Base-by-base conservation (phyloP, 805 yeast genomes). In the Metschnikowia peoriensis region DNA sequence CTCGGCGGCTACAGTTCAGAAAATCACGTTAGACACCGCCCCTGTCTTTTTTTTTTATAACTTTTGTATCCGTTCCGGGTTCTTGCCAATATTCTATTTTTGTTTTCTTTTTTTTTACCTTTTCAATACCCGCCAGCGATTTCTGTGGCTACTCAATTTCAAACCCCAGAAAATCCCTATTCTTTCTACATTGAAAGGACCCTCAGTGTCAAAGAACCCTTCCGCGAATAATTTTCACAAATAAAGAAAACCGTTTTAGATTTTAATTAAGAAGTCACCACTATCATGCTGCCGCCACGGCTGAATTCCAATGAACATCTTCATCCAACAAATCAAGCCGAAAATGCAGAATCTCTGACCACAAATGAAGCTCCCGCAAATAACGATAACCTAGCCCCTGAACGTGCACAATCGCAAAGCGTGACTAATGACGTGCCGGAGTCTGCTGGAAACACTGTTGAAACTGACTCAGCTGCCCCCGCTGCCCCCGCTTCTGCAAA, bases 251-350 rank as follows among this genome's bases (percentile, higher is more conserved):
- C n/a, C n/a, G n/a, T 32, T 10, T 32, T 10, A 32, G 14, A 32
- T 10, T 3, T 32, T 2, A 32, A 9, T 2, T 32, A 12, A 22
- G 22, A 22, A 22, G 22, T 3, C 2, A 22, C 22, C 22, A 11
- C 29, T 14, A 6, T 22, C 29, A 43, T 43, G 46, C 46, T 43
- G 46, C 46, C 46, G 46, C 46, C 27, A 28, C 46, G 46, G 46
- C 46, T 38, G 15, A 38, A 15, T 32, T 22, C 46, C n/a, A 38
- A 29, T 11, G 38, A 10, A 4, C 38, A 32, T 10, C 28, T 8
- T 6, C 15, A 28, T 14, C 16, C 46, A 29, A 15, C 28, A 9
- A 16, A 9, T 28, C n/a, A 12, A 7, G 38, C 27, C 7, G 16
- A 6, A 8, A 32, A n/a, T 28, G 10, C 46, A 6, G 12, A 14